Conservation (phyloP, 2,329 filamentous ascomycete genomes). For the Pseudogymnoascus sp. region DNA sequence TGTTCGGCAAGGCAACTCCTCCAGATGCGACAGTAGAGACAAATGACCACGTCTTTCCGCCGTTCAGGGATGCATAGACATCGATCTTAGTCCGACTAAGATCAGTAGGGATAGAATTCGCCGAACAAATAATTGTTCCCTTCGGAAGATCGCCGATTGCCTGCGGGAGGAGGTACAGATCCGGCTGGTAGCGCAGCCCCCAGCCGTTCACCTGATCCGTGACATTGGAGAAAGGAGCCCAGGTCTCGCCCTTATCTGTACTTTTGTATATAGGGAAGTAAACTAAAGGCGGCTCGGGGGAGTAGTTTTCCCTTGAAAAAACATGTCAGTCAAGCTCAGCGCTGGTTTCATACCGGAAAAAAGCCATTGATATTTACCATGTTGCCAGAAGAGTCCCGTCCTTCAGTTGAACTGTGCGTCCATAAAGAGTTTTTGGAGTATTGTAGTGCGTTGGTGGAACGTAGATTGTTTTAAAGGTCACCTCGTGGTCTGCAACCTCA, state of each 20-base stretch:
- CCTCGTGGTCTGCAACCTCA: neutral
- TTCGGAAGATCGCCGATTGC: conserved; percentile 45
- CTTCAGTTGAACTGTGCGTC: conserved; percentile 18
- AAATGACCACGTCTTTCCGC: conserved; percentile 53
- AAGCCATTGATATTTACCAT: conserved; percentile 29
- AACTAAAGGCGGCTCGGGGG: conserved; percentile 7
- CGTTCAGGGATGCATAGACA: conserved; percentile 53
- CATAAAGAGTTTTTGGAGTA: conserved; percentile 16
- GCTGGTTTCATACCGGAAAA: neutral
- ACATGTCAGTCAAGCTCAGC: neutral
- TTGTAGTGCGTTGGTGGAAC: conserved; percentile 10
- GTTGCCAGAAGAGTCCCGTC: conserved; percentile 36
- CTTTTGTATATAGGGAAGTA: conserved; percentile 42
- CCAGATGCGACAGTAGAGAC: conserved; percentile 54
- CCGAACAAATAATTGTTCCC: conserved; percentile 52
- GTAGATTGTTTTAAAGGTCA: conserved; percentile 10
- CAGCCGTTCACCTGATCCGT: conserved; percentile 51
- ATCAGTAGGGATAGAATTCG: conserved; percentile 32
- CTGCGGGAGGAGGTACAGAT: conserved; percentile 52
- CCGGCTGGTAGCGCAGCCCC: conserved; percentile 58
- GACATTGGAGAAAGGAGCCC: conserved; percentile 51
- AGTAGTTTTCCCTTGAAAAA: conserved; percentile 10
- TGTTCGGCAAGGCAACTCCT: conserved; percentile 43
- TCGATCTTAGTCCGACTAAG: conserved; percentile 56
- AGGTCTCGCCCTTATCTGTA: conserved; percentile 43